Evolutionary conservation across 1,284 basidiomycete genomes (phyloP), one percentile per base, ranked within the genome.

Genomic region (Anthracocystis setariae): DNA sequence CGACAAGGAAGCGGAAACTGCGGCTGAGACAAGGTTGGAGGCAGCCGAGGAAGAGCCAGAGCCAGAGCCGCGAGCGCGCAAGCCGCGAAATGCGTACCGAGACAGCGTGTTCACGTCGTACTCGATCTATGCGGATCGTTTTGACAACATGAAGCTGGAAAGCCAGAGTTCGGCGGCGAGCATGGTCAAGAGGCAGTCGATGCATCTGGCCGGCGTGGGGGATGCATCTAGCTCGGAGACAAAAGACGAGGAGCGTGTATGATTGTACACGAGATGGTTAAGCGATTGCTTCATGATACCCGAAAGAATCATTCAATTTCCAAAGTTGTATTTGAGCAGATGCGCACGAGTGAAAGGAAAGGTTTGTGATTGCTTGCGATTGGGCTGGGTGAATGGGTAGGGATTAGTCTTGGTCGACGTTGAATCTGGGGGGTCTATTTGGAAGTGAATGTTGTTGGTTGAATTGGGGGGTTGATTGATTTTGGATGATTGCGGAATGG

Each of bases 41-140:
- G 15, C 33, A 45, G 23, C 17, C 17, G 54, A 57, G 24, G 23
- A 17, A 33, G 24, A n/a, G n/a, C n/a, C n/a, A n/a, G n/a, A n/a
- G n/a, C 3, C 9, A 32, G 43, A 27, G 48, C 38, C 15, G 32
- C 13, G 3, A 47, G 51, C 13, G 37, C 51, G 51, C 20, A 62
- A 55, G 48, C 44, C 65, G 17, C 52, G 65, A 23, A 64, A 58
- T 54, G 52, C 56, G n/a, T 65, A 73, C 37, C 42, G 70, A 5
- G 70, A 73, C 40, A 73, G 70, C 46, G 65, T 73, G 8, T 73
- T 69, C 40, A 69, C 65, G 17, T 69, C 65, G 40, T 73, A 73
- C 46, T 73, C 70, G 57, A 69, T 73, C 65, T 73, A 73, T 37
- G 65, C 70, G 21, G 70, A 73, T 57, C 65, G 61, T 45, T 58